A percentile compares a stretch with the other conserved stretches of the same genome.
These are phyloP conservation scores for Ammopiptanthus mongolicus DNA, from an alignment of 306 rosid species.

Conservation along the genomic window DNA sequence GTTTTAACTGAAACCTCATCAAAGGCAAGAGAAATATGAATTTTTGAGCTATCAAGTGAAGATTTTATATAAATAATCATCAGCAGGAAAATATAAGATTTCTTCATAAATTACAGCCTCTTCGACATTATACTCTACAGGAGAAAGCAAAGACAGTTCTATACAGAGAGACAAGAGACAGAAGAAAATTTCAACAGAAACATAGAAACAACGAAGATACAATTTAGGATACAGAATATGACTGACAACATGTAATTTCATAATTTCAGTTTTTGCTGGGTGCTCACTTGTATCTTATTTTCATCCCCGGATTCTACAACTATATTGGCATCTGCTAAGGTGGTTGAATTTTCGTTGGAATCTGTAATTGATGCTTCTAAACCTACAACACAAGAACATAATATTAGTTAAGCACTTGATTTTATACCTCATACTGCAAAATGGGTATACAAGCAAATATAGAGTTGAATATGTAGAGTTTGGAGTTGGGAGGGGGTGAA, in stretches of 20 bases:
- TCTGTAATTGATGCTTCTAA: slow-evolving; percentile 67
- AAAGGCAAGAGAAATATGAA: background rate
- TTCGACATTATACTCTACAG: background rate
- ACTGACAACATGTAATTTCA: background rate
- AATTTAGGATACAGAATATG: background rate
- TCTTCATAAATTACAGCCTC: background rate
- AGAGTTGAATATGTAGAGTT: background rate
- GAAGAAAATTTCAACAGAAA: background rate
- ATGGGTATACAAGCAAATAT: background rate
- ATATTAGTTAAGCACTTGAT: background rate
- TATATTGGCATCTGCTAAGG: slow-evolving; percentile 43
- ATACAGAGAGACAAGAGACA: background rate
- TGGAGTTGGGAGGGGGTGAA: background rate
- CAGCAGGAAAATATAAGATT: background rate
- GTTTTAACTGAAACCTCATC: background rate
- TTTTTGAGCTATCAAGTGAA: background rate
- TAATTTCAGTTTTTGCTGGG: slow-evolving; percentile 6
- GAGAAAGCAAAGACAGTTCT: background rate
- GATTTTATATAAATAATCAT: background rate
- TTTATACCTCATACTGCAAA: background rate
- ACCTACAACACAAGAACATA: slow-evolving; percentile 40
- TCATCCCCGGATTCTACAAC: slow-evolving; percentile 55
- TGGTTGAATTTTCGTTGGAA: slow-evolving; percentile 28
- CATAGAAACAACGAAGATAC: background rate
- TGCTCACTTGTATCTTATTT: slow-evolving; percentile 60